Evolutionary conservation across 306 rosid species (phyloP), one percentile per base, ranked within the genome.

Genomic region (Castanopsis chinensis): DNA sequence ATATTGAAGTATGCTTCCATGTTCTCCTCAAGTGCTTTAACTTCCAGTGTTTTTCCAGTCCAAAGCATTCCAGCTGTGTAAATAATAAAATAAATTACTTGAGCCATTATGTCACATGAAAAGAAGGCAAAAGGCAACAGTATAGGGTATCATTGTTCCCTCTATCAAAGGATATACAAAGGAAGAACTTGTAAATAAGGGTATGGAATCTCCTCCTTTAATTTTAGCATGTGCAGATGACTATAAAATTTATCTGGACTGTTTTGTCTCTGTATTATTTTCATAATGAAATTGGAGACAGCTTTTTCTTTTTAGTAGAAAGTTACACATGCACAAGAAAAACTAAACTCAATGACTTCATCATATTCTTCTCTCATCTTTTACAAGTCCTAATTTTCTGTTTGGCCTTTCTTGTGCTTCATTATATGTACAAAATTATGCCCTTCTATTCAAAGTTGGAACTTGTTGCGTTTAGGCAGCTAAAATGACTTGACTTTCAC

Each of bases 41-140:
- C 81, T 17, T 82, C 85, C 2, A 85, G 92, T 58, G 79, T 71
- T 20, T 88, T 92, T 80, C 96, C 98, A 14, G 83, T 86, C 99
- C 98, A 96, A 73, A 96, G 90, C 97, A 96, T 88, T 83, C 99
- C 99, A 77, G 81, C 99, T 96, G 79, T 86, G 85, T 9, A 76
- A 79, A 25, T 69, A 71, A 76, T 33, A 61, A 14, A 78, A 63
- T 27, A 69, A 63, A 63, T 35, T 63, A 54, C 69, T 23, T 41
- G 45, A 54, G 69, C 68, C 45, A 28, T 19, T 53, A 30, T 8
- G 43, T 19, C 72, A 82, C 41, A 71, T 15, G 18, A 20, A 54
- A 55, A 74, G 27, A 53, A 70, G 32, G 30, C 19, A 33, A 23
- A 32, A 41, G 15, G 63, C 32, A 58, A 49, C 76, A 12, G 58